A percentile compares a stretch with the other conserved stretches of the same genome.
Conservation (phyloP, 2,329 filamentous ascomycete genomes). For the Helotiales sp. region DNA sequence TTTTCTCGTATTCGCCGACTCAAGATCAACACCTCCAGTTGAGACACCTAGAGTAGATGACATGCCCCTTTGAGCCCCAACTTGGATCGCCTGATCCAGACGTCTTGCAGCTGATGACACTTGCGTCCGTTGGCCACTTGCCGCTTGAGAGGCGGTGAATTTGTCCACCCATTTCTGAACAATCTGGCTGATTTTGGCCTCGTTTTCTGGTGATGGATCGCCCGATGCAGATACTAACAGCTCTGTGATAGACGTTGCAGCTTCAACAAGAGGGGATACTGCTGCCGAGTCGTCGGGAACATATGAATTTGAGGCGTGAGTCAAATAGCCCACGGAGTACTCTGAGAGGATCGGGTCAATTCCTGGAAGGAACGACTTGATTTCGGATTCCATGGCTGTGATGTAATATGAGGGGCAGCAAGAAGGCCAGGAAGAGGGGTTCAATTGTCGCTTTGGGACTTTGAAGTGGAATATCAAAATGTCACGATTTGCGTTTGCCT, state of each 20-base stretch:
- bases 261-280: conserved; percentile 81
- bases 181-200: conserved; percentile 78
- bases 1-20: conserved; percentile 90
- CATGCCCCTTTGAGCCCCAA: conserved; percentile 92
- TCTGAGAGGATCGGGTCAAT: conserved; percentile 89
- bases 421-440: not conserved
- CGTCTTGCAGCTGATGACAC: conserved; percentile 79
- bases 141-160: conserved; percentile 69
- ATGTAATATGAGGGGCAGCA: not conserved
- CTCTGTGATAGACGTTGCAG: conserved; percentile 82
- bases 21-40: conserved; percentile 83
- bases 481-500: not conserved
- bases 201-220: conserved; percentile 71
- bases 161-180: conserved; percentile 89
- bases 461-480: not conserved
- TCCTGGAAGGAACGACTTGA: conserved; percentile 80
- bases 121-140: conserved; percentile 68
- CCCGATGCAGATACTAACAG: conserved; percentile 93
- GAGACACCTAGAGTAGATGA: conserved; percentile 92
- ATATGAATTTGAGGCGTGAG: conserved; percentile 87
- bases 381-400: conserved; percentile 78
- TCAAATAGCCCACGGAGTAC: conserved; percentile 93
- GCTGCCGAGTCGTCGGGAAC: conserved; percentile 73
- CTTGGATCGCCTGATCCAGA: conserved; percentile 93
- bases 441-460: not conserved